Base-by-base conservation (phyloP, 164 flowering plant genomes). In the Annona squamosa region DNA sequence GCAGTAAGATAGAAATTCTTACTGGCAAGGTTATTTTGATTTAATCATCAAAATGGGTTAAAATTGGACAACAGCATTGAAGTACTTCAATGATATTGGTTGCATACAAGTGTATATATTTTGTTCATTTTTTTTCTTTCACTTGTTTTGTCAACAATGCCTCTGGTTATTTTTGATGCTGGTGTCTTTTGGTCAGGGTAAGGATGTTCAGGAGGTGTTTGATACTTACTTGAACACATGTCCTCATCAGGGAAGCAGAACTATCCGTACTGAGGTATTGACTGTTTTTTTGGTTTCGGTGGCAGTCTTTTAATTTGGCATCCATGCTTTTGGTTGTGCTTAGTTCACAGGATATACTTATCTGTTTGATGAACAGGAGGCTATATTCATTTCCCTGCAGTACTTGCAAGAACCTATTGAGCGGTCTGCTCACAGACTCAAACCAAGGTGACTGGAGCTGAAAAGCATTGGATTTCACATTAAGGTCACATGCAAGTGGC, bases 251-350 rank as follows among this genome's bases (percentile, higher is more conserved):
- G 76, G 76, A 41, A 74, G 76, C 46, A 59, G 76, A 46, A 74
- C 76, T 61, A 74, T 74, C 43, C 72, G 76, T 61, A 74, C 76
- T 26, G 76, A 74, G 76, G 76, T 74, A 68, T 48, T n/a, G 56
- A 41, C 37, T 48, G 44, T 41, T 41, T 4, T 63, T 57, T 10
- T 42, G 26, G 37, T 17, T 44, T 6, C n/a, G 18, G 18, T 47
- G 41, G 12, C 42, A 26, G 26, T 18, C 37, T 18, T 59, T 44
- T 16, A 42, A 13, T 4, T 47, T 7, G 41, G 42, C 41, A 2
- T 2, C 12, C 37, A 71, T 71, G 26, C 45, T n/a, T 16, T 71
- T 3, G 9, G 43, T 68, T 16, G n/a, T 1, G 6, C 19, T 16
- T 2, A 9, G 13, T 52, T 63, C 18, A 19, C 7, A 63, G 18